These are phyloP conservation scores for Acrocalymma vagum DNA, from an alignment of 2,329 filamentous ascomycete species.

Conservation along the genomic window DNA sequence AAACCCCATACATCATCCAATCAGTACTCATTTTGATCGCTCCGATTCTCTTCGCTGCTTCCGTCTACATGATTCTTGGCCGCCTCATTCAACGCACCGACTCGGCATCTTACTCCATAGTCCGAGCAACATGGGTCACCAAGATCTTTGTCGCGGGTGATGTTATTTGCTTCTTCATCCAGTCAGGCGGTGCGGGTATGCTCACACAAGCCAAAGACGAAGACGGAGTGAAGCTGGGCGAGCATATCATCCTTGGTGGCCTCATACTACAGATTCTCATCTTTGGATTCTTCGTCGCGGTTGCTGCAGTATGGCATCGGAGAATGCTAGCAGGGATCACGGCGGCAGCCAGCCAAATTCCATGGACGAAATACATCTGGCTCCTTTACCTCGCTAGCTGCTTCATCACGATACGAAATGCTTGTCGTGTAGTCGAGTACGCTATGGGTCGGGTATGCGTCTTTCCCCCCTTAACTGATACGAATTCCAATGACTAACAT, in stretches of 20 bases:
- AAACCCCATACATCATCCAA: conserved; percentile 48
- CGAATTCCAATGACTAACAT: conserved; percentile 10
- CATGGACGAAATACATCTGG: conserved; percentile 45
- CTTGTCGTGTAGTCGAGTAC: conserved; percentile 61
- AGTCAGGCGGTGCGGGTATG: conserved; percentile 59
- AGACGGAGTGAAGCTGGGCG: conserved; percentile 46
- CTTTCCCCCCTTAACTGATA: background rate
- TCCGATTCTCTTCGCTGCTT: conserved; percentile 57
- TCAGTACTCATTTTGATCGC: conserved; percentile 52
- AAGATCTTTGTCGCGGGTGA: conserved; percentile 65
- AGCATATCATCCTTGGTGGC: conserved; percentile 65
- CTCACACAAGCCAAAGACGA: conserved; percentile 38
- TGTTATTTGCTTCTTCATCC: conserved; percentile 61
- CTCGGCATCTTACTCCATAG: conserved; percentile 53
- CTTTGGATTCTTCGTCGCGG: conserved; percentile 64
- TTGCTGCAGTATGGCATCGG: conserved; percentile 59
- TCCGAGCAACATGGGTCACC: conserved; percentile 58
- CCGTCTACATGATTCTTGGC: conserved; percentile 58
- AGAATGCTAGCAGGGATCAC: conserved; percentile 48
- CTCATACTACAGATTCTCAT: conserved; percentile 66
- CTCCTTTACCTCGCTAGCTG: conserved; percentile 50
- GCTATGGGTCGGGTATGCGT: conserved; percentile 31
- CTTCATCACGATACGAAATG: conserved; percentile 56
- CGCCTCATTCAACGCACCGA: conserved; percentile 52
- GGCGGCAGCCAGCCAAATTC: conserved; percentile 27